Conservation (phyloP, 805 yeast species). For the Candida xiaguanensis region DNA sequence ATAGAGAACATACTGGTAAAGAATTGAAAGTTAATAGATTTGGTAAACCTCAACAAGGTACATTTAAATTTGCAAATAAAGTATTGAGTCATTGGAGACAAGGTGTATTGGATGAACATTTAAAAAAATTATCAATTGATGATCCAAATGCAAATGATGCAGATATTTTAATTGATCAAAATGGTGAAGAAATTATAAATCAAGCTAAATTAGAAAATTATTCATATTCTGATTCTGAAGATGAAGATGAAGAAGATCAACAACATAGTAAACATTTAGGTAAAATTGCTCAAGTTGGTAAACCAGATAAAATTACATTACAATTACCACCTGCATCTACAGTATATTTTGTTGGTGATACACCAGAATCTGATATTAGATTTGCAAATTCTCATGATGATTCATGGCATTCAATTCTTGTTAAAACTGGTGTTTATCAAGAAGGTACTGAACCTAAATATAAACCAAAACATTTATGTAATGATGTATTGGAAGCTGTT, state of each 20-base stretch:
- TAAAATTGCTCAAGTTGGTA: conserved; percentile 29
- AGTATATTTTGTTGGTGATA: conserved; percentile 85
- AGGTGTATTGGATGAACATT: conserved; percentile 70
- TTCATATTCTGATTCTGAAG: conserved; percentile 25
- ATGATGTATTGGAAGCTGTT: conserved; percentile 77
- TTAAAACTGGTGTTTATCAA: conserved; percentile 83
- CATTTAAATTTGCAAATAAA: conserved; percentile 79
- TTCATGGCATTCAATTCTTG: conserved; percentile 81
- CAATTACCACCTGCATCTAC: conserved; percentile 81
- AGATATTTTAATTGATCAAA: conserved; percentile 39
- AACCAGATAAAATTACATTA: conserved; percentile 39
- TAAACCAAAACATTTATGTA: conserved; percentile 70
- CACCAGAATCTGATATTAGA: conserved; percentile 84
- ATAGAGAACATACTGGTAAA: conserved; percentile 78
- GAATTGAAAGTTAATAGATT: conserved; percentile 77
- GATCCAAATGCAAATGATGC: conserved; percentile 42
- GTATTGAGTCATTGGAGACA: conserved; percentile 75
- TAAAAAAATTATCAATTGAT: conserved; percentile 47
- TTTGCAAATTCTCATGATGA: conserved; percentile 84
- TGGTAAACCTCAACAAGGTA: conserved; percentile 88
- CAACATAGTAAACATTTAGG: conserved; percentile 14
- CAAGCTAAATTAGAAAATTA: conserved; percentile 39
- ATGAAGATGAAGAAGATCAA: conserved; percentile 25
- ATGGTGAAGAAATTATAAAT: conserved; percentile 43
- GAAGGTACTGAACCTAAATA: conserved; percentile 77